Evolutionary conservation across 192 early-diverging fungal species (phyloP), one percentile per base, ranked within the genome.

Genomic region (Nowakowskiella sp.): DNA sequence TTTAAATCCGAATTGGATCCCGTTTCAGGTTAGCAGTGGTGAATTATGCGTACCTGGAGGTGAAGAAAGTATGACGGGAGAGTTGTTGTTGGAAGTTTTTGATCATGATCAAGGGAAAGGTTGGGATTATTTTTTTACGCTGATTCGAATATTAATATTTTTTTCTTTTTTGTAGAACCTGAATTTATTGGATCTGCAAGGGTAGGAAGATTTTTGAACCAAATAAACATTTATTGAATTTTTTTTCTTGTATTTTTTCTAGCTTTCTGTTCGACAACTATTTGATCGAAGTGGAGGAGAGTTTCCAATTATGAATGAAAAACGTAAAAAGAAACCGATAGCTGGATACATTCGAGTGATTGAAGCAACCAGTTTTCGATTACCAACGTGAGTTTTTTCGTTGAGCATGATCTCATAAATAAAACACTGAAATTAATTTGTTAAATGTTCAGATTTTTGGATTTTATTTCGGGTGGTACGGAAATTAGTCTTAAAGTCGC

Each of bases 401-500:
- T 44, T 50, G 49, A 45, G 33, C 57, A 28, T 48, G 70, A 30
- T 56, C 46, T n/a, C 44, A 30, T 25, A 54, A 57, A 56, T 49
- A 50, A 23, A 53, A 49, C 19, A 42, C 60, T 22, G 44, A 63
- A 1, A 39, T 68, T 8, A 19, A 31, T 58, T 10, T 48, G 45
- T 1, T 54, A 63, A n/a, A 31, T 47, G 39, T 66, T 58, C 4
- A 64, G 64, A 10, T 80, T 80, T 36, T 34, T 79, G 47, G 76
- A 79, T 44, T 80, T 73, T 42, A 45, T 80, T 10, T 62, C 64
- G 0, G 72, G 71, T 3, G 76, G 76, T 5, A 71, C 66, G 0
- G 53, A 67, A 26, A 43, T 80, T 25, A 57, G 57, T 22, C 56
- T 80, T 3, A 53, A 57, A 3, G 67, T 77, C 1, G 77, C 76